Evolutionary conservation across 164 flowering plant species (phyloP).

Genomic region (Tinospora cordifolia): DNA sequence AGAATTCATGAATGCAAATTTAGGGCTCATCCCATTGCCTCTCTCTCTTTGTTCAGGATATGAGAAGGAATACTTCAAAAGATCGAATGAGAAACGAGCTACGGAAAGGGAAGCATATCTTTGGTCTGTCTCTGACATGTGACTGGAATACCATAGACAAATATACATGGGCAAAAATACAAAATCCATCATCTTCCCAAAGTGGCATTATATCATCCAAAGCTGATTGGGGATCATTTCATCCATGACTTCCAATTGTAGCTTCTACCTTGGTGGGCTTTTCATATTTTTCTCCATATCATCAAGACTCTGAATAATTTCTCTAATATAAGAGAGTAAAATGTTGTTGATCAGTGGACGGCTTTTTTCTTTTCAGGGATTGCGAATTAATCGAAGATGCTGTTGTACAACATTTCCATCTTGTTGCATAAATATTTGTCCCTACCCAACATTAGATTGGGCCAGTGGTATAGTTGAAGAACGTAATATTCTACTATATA

Average conservation of each 20-base stretch:
- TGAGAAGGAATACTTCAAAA: constrained; percentile 63
- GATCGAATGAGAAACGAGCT: constrained; percentile 70
- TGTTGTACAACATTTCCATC: background rate
- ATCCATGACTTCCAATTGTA: background rate
- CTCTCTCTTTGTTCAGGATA: constrained; percentile 39
- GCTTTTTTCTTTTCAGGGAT: background rate
- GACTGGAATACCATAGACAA: constrained; percentile 2
- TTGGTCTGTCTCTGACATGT: constrained; percentile 95
- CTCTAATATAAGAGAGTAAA: too few species aligned
- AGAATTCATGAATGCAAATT: background rate
- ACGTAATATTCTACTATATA: too few species aligned
- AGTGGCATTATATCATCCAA: background rate
- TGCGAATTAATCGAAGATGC: background rate
- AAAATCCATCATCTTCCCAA: background rate
- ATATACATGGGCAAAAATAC: background rate
- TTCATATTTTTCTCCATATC: background rate
- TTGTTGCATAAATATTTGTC: background rate
- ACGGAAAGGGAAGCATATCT: constrained; percentile 79
- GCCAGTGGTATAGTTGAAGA: too few species aligned
- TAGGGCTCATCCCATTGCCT: background rate
- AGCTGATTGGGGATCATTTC: background rate
- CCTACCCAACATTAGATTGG: too few species aligned
- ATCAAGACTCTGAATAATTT: background rate
- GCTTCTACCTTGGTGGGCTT: background rate
- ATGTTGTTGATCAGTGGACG: background rate